phyloP scores from a whole-genome alignment of 2,329 filamentous ascomycete genomes.

The Drechslerella coelobrocha region DNA sequence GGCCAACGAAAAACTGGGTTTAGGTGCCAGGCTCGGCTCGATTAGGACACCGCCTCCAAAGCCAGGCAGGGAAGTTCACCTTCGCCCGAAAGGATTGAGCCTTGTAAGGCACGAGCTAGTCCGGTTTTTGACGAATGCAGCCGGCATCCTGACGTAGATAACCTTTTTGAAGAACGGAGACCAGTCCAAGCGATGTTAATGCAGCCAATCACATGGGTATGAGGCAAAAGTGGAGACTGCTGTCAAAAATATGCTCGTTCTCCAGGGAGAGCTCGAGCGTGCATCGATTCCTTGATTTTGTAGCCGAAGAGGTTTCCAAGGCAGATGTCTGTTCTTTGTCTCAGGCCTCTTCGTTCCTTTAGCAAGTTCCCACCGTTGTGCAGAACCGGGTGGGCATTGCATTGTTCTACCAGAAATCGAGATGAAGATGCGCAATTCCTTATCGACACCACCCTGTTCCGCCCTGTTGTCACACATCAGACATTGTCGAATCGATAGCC shows the following conservation, averaged over 20 bases:
- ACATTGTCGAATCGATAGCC: background rate
- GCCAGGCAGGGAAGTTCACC: constrained; percentile 27
- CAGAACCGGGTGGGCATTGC: background rate
- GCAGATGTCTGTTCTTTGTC: background rate
- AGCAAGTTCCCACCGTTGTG: background rate
- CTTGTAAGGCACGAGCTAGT: constrained; percentile 49
- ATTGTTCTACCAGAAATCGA: background rate
- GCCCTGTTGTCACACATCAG: background rate
- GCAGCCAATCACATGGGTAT: constrained; percentile 28
- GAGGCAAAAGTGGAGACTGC: constrained; percentile 24
- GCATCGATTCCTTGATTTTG: constrained; percentile 6
- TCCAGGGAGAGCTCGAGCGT: constrained; percentile 8
- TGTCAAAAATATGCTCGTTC: constrained; percentile 12
- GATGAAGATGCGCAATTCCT: constrained; percentile 1
- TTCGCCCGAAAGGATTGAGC: constrained; percentile 22
- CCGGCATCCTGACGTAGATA: constrained; percentile 40
- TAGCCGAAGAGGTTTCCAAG: background rate
- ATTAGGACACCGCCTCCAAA: constrained; percentile 36
- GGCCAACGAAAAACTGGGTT: constrained; percentile 27
- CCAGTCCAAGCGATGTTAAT: constrained; percentile 15
- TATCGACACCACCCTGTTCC: background rate
- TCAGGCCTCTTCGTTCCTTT: background rate
- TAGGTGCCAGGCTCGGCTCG: constrained; percentile 45
- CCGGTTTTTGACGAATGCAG: constrained; percentile 26
- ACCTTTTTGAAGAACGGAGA: constrained; percentile 12